Evolutionary conservation across 176 grass and related monocot genomes (phyloP).

Genomic region (Miscanthus lutarioriparius): DNA sequence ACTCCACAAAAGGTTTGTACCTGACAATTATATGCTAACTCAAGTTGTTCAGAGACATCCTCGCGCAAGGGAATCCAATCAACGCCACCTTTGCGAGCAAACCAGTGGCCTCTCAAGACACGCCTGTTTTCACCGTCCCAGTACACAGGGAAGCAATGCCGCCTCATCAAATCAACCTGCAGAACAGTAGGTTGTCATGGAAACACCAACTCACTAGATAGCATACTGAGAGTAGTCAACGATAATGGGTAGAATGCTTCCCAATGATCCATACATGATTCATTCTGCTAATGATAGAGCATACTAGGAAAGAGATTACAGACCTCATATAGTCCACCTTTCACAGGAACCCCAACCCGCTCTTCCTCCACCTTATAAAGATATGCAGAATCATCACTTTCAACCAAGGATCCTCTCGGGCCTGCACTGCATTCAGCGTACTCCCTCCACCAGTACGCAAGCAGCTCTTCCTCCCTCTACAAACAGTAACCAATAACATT

Average conservation of each 20-base stretch:
- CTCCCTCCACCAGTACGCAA: slow-evolving; percentile 95
- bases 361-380: slow-evolving; percentile 90
- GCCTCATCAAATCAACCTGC: slow-evolving; percentile 86
- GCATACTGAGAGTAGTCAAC: not conserved
- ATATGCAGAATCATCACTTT: slow-evolving; percentile 42
- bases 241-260: slow-evolving; percentile 7
- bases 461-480: slow-evolving; percentile 85
- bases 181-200: slow-evolving; percentile 18
- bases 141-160: slow-evolving; percentile 98
- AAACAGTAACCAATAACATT: slow-evolving; percentile 41
- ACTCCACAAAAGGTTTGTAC: slow-evolving; percentile 41
- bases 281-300: not conserved
- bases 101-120: slow-evolving; percentile 95
- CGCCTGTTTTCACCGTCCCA: slow-evolving; percentile 97
- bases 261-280: slow-evolving; percentile 6
- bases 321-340: slow-evolving; percentile 98
- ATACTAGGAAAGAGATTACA: slow-evolving; percentile 7
- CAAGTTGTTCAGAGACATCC: slow-evolving; percentile 93
- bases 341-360: slow-evolving; percentile 89
- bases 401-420: slow-evolving; percentile 50
- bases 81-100: slow-evolving; percentile 77
- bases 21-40: slow-evolving; percentile 75
- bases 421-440: slow-evolving; percentile 90
- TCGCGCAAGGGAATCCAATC: slow-evolving; percentile 97
- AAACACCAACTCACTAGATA: not conserved